A percentile compares a stretch with the other conserved stretches of the same genome.
Conservation (phyloP, 1,139 yeast genomes). For the Arxiozyma slooffiae region DNA sequence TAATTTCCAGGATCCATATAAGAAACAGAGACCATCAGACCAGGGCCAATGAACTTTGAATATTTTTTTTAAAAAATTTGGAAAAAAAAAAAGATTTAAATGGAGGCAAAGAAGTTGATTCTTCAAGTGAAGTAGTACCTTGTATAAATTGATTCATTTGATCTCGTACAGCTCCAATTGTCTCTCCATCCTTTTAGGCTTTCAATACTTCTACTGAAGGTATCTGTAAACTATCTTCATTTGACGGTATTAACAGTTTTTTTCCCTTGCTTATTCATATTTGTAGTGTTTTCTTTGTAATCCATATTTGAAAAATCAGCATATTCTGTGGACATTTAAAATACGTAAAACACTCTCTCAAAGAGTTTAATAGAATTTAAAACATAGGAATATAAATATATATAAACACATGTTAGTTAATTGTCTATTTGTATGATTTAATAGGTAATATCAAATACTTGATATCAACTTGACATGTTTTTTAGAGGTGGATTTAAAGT, state of each 20-base stretch:
- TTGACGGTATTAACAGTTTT: not conserved
- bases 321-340: not conserved
- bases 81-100: not conserved
- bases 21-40: constrained; percentile 65
- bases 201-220: not conserved
- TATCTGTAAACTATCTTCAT: not conserved
- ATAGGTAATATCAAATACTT: not conserved
- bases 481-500: too few relatives aligned
- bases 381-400: too few relatives aligned
- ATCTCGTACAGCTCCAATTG: not conserved
- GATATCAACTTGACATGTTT: too few relatives aligned
- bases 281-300: too few relatives aligned
- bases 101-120: not conserved
- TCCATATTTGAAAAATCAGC: not conserved
- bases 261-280: not conserved
- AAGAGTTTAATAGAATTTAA: too few relatives aligned
- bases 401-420: too few relatives aligned
- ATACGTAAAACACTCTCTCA: not conserved
- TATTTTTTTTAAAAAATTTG: constrained; percentile 36
- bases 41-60: constrained; percentile 64
- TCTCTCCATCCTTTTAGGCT: not conserved
- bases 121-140: not conserved
- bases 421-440: too few relatives aligned
- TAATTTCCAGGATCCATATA: constrained; percentile 81
- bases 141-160: not conserved